These are phyloP conservation scores for Eucalyptus erythrocorys DNA, from an alignment of 345 rosid genomes.

Conservation along the genomic window DNA sequence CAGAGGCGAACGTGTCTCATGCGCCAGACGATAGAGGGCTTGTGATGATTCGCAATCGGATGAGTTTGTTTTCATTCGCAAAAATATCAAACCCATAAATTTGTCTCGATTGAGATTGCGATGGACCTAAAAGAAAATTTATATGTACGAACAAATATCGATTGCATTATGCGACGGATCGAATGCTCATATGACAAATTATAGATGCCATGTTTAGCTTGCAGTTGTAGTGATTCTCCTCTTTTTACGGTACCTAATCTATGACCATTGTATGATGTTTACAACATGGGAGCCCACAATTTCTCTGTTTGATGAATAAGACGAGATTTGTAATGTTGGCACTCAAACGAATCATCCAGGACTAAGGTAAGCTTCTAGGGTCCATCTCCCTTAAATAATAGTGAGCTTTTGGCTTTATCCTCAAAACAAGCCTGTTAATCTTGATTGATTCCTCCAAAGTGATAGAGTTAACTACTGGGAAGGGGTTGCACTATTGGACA, in stretches of 20 bases:
- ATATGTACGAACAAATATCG: accelerated
- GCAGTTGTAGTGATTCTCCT: not conserved
- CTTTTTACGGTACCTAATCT: not conserved
- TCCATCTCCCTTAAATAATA: not conserved
- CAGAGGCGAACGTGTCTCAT: not conserved
- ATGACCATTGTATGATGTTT: not conserved
- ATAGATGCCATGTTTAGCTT: not conserved
- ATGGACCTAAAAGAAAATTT: not conserved
- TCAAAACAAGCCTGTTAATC: not conserved
- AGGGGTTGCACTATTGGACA: not conserved
- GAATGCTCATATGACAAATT: not conserved
- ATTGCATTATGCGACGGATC: not conserved
- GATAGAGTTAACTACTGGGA: not conserved
- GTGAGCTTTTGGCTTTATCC: not conserved
- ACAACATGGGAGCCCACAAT: not conserved
- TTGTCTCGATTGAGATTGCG: not conserved
- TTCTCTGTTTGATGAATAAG: not conserved
- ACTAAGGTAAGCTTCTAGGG: not conserved
- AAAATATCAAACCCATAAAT: accelerated
- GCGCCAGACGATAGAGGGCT: accelerated
- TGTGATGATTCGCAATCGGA: not conserved
- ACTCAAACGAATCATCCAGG: not conserved
- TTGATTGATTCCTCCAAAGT: not conserved
- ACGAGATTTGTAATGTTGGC: not conserved
- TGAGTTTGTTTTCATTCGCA: not conserved